These are phyloP conservation scores for Panaeolus papilionaceus DNA, from an alignment of 768 basidiomycete genomes.

Conservation along the genomic window DNA sequence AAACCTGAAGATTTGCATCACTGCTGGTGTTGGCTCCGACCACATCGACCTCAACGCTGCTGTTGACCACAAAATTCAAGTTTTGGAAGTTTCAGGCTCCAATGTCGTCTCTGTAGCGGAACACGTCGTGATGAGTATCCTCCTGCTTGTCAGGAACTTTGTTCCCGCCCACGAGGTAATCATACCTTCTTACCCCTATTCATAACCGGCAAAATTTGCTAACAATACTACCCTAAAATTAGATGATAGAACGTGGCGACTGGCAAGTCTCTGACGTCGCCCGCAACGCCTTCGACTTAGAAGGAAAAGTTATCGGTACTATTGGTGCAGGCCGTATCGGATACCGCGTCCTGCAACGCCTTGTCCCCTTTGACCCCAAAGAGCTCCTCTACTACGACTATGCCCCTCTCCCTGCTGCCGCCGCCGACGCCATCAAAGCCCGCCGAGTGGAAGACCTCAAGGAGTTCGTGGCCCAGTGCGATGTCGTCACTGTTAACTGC, in stretches of 20 bases:
- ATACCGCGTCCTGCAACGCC: conserved; percentile 82
- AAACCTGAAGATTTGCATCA: conserved; percentile 4
- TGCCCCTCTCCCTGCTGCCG: conserved; percentile 70
- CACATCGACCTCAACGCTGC: conserved; percentile 87
- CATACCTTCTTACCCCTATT: not conserved
- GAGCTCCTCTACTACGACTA: conserved; percentile 92
- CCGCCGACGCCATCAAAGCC: conserved; percentile 67
- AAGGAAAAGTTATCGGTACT: conserved; percentile 91
- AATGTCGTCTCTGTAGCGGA: conserved; percentile 90
- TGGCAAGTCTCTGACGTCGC: conserved; percentile 88
- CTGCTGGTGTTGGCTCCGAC: conserved; percentile 73
- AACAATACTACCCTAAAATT: not conserved
- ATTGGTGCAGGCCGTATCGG: conserved; percentile 85
- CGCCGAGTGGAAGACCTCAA: conserved; percentile 82
- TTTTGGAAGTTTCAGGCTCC: conserved; percentile 81
- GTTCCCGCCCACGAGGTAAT: conserved; percentile 80
- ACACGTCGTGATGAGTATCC: conserved; percentile 84
- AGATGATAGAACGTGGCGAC: conserved; percentile 84
- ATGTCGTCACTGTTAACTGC: conserved; percentile 84
- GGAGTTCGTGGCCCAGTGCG: conserved; percentile 63
- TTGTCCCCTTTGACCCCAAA: conserved; percentile 85
- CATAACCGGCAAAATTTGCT: not conserved
- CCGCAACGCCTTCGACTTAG: conserved; percentile 85
- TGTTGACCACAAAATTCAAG: conserved; percentile 77
- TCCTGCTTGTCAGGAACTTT: conserved; percentile 88